Conservation (phyloP, 192 early-diverging fungal genomes). For the Podila clonocystis region DNA sequence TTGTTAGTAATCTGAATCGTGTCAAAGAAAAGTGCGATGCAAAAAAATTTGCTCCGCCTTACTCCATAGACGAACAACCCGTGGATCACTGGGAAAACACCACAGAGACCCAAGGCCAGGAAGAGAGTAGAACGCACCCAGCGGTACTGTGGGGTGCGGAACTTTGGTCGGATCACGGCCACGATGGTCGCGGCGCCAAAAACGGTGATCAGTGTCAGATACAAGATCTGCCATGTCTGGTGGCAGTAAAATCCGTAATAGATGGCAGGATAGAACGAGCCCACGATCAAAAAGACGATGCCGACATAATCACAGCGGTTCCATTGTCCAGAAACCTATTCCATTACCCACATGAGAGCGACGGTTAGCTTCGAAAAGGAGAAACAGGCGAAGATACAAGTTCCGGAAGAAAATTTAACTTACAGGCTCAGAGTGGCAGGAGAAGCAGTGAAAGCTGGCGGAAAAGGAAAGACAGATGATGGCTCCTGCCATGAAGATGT, state of each 20-base stretch:
- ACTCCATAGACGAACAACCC: conserved; percentile 72
- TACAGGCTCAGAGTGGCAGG: conserved; percentile 82
- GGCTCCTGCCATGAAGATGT: conserved; percentile 79
- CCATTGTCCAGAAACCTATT: conserved; percentile 57
- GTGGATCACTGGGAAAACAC: conserved; percentile 79
- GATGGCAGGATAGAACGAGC: conserved; percentile 62
- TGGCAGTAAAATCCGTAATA: conserved; percentile 66
- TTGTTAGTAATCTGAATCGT: not conserved
- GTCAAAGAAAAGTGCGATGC: not conserved
- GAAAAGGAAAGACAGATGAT: conserved; percentile 83
- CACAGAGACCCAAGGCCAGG: conserved; percentile 80
- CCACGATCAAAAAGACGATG: conserved; percentile 84
- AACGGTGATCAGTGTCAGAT: conserved; percentile 65
- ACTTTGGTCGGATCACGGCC: conserved; percentile 69
- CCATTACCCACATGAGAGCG: not conserved
- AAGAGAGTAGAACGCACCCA: conserved; percentile 83
- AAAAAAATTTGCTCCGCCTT: conserved; percentile 8
- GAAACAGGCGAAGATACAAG: conserved; percentile 2
- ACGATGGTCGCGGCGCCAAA: conserved; percentile 72
- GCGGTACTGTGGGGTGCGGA: conserved; percentile 80
- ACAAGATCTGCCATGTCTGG: conserved; percentile 55
- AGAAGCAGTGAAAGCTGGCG: conserved; percentile 82
- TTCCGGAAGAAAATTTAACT: conserved; percentile 5
- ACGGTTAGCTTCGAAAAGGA: conserved; percentile 48
- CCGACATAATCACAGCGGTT: conserved; percentile 95